These are phyloP conservation scores for Chlorella sorokiniana DNA, from an alignment of 139 green algal species.

Conservation along the genomic window DNA sequence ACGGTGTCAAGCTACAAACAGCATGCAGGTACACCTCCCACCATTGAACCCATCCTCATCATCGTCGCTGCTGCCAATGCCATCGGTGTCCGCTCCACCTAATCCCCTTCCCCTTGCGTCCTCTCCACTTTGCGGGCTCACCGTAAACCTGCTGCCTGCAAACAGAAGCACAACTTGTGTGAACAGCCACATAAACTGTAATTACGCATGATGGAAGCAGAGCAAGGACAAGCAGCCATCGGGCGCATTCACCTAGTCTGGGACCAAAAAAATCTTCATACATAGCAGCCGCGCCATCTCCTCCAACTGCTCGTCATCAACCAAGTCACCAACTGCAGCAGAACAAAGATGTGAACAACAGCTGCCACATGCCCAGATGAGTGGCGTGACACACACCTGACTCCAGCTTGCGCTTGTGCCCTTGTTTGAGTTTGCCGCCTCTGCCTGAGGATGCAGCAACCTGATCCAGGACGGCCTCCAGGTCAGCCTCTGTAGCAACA, in stretches of 20 bases:
- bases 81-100: conserved; percentile 19
- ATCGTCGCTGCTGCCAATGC: conserved; percentile 24
- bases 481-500: conserved; percentile 39
- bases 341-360: too few relatives aligned
- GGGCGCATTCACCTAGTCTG: background rate
- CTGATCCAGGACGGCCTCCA: conserved; percentile 54
- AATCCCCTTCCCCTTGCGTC: background rate
- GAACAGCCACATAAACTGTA: too few relatives aligned
- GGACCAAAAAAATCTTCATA: conserved; percentile 82
- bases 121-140: too few relatives aligned
- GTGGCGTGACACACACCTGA: too few relatives aligned
- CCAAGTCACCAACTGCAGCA: background rate
- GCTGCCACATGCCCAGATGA: too few relatives aligned
- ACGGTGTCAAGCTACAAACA: background rate
- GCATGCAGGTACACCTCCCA: conserved; percentile 14
- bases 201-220: too few relatives aligned
- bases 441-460: background rate
- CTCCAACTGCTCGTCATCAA: conserved; percentile 12
- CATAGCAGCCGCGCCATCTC: conserved; percentile 34
- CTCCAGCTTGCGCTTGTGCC: background rate
- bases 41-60: conserved; percentile 16
- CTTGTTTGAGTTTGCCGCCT: conserved; percentile 23
- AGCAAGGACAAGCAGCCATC: too few relatives aligned
- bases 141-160: too few relatives aligned
- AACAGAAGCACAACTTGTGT: too few relatives aligned